A percentile compares a stretch with the other conserved stretches of the same genome.
Conservation (phyloP, 75 land plant species). For the Ceratopteris richardii region DNA sequence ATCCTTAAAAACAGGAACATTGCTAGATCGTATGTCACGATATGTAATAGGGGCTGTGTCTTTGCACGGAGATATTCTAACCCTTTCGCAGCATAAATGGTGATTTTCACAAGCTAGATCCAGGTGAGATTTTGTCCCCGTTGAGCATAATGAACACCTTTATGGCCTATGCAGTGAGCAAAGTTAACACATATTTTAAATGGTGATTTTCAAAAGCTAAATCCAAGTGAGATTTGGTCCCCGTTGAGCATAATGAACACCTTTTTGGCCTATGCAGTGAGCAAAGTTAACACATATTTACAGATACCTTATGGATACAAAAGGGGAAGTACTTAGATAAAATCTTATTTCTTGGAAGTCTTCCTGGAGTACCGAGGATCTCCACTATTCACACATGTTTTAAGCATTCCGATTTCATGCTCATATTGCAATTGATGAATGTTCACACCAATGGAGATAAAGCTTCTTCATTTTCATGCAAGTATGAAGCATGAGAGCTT, state of each 20-base stretch:
- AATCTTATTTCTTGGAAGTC: not conserved
- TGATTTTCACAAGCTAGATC: too few relatives aligned
- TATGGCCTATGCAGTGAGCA: too few relatives aligned
- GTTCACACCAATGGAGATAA: too few relatives aligned
- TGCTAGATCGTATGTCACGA: conserved; percentile 58
- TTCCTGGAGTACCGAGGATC: too few relatives aligned
- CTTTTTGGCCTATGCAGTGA: conserved; percentile 53
- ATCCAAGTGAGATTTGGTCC: conserved; percentile 63
- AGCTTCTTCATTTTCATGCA: too few relatives aligned
- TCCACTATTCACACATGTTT: too few relatives aligned
- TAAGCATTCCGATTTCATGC: too few relatives aligned
- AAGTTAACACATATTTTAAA: too few relatives aligned
- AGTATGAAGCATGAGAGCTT: too few relatives aligned
- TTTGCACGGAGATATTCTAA: conserved; percentile 63
- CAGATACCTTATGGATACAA: not conserved
- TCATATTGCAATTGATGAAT: too few relatives aligned
- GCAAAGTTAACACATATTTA: not conserved
- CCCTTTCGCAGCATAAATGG: conserved; percentile 56
- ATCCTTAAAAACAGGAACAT: conserved; percentile 54
- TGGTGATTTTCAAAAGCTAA: conserved; percentile 56
- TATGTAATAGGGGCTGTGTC: conserved; percentile 54
- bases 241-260: conserved; percentile 70
- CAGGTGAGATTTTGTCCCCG: too few relatives aligned
- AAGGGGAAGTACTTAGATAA: not conserved
- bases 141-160: too few relatives aligned